phyloP scores from a whole-genome alignment of 495 filamentous ascomycete species.

The Penicillium canescens region DNA sequence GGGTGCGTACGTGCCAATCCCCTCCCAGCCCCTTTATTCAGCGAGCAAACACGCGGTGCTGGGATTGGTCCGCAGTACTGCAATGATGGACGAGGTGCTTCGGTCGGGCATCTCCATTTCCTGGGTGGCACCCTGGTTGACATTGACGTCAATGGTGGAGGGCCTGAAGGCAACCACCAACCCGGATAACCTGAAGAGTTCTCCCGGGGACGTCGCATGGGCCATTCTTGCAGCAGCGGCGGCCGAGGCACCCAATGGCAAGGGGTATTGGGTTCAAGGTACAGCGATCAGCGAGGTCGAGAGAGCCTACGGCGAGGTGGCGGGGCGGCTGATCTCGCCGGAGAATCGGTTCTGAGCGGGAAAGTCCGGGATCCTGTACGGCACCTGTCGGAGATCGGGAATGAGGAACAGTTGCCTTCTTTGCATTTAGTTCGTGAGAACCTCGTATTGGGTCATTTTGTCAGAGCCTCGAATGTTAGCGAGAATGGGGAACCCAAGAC shows the following conservation, averaged over 20 bases:
- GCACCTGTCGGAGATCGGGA: neutral
- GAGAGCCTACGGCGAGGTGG: slow-evolving; percentile 19
- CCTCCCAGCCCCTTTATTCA: slow-evolving; percentile 21
- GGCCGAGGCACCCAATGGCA: slow-evolving; percentile 15
- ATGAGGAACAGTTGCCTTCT: too few species aligned
- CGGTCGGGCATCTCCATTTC: slow-evolving; percentile 18
- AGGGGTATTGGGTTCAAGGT: slow-evolving; percentile 27
- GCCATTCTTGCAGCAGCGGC: slow-evolving; percentile 13
- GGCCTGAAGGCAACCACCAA: slow-evolving; percentile 6
- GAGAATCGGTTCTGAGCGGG: slow-evolving; percentile 16
- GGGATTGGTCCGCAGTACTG: slow-evolving; percentile 20
- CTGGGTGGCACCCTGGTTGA: slow-evolving; percentile 23
- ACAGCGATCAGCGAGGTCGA: slow-evolving; percentile 20
- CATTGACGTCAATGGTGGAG: slow-evolving; percentile 22
- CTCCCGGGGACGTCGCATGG: slow-evolving; percentile 20
- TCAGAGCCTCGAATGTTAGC: too few species aligned
- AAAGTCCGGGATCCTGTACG: neutral
- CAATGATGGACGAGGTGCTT: slow-evolving; percentile 12
- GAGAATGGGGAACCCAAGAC: too few species aligned
- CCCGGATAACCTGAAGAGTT: slow-evolving; percentile 14
- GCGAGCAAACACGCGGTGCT: slow-evolving; percentile 23
- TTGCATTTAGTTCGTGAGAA: too few species aligned
- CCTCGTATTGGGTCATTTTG: too few species aligned
- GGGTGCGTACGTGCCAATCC: slow-evolving; percentile 21
- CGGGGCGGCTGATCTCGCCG: slow-evolving; percentile 15